Conservation (phyloP, 345 rosid genomes). For the Euphorbia tirucalli region DNA sequence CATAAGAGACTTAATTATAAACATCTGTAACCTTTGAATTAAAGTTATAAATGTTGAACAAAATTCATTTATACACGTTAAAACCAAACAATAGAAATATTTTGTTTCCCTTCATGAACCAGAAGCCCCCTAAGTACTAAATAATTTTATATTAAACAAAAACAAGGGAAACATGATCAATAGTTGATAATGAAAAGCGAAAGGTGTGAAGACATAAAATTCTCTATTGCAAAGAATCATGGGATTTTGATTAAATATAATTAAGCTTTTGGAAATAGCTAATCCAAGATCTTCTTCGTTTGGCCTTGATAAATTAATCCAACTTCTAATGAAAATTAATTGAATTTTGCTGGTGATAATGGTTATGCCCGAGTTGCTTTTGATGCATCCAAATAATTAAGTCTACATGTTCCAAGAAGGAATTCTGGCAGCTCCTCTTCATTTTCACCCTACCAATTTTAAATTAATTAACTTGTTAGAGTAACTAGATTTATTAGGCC, state of each 20-base stretch:
- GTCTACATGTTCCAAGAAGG: slow-evolving; percentile 80
- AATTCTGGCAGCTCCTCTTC: slow-evolving; percentile 87
- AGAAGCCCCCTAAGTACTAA: no score
- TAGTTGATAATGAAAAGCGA: not conserved
- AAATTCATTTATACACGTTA: no score
- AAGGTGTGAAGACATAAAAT: not conserved
- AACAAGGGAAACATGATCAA: not conserved
- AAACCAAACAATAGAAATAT: no score
- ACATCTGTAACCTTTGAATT: no score
- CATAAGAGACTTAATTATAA: no score
- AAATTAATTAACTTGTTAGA: not conserved
- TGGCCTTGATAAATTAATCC: not conserved
- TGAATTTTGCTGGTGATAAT: no score
- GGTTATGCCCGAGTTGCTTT: slow-evolving; percentile 46
- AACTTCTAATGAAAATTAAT: no score
- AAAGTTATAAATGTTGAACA: no score
- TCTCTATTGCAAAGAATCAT: no score
- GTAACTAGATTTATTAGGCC: no score
- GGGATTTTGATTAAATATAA: not conserved
- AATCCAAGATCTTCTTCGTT: not conserved
- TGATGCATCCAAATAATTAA: slow-evolving; percentile 59
- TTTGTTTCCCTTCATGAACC: no score
- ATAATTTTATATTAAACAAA: no score
- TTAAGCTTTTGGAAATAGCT: not conserved
- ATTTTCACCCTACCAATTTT: slow-evolving; percentile 59